A percentile compares a stretch with the other conserved stretches of the same genome.
Conservation (phyloP, 2,329 filamentous ascomycete genomes). For the Aspergillus vadensis region DNA sequence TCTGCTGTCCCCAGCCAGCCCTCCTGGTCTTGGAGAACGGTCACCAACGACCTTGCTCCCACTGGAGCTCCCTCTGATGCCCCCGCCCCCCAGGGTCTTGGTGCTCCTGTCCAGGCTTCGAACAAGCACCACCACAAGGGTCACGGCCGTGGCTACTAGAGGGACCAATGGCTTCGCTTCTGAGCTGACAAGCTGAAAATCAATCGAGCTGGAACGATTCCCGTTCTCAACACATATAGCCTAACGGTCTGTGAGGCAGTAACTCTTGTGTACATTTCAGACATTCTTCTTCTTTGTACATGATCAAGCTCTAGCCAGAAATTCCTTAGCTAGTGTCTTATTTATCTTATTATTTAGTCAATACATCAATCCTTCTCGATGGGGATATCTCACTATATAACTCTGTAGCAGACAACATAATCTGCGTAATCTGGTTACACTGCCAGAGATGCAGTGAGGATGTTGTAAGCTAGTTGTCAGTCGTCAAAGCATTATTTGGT, state of each 20-base stretch:
- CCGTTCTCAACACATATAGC: neutral
- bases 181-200: neutral
- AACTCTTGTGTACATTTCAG: neutral
- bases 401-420: no score
- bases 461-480: no score
- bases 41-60: neutral
- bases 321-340: neutral
- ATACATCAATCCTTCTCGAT: neutral
- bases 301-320: neutral
- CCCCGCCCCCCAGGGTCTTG: neutral
- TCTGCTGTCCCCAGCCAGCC: slow-evolving; percentile 9
- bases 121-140: neutral
- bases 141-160: neutral
- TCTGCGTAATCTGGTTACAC: no score
- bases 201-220: neutral
- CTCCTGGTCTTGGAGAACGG: slow-evolving; percentile 18
- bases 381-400: neutral
- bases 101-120: neutral
- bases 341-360: neutral
- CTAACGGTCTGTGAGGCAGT: neutral
- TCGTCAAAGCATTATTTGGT: no score
- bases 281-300: slow-evolving; percentile 1
- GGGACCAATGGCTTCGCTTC: neutral
- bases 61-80: neutral
- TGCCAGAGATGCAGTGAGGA: no score